Evolutionary conservation across 2,329 filamentous ascomycete species (phyloP).

Genomic region (Chalaropsis ovoidea): DNA sequence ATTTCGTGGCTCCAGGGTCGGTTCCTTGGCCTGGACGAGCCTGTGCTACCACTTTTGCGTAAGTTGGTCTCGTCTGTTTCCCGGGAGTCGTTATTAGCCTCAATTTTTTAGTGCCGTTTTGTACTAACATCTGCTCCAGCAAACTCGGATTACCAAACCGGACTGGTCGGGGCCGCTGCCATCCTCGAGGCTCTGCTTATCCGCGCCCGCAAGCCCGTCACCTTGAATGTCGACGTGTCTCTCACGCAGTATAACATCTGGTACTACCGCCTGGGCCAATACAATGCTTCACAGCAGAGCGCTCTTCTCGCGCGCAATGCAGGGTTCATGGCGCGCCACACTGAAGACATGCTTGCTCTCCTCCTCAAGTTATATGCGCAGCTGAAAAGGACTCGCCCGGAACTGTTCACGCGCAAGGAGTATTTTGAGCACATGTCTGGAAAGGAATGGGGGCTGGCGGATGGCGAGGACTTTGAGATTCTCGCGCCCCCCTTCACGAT

Average conservation of each 20-base stretch:
- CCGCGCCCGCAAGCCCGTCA: conserved; percentile 26
- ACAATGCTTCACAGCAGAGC: conserved; percentile 25
- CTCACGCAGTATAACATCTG: conserved; percentile 30
- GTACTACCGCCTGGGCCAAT: conserved; percentile 28
- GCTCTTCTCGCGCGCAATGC: conserved; percentile 26
- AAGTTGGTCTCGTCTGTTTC: conserved; percentile 31
- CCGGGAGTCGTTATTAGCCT: not conserved
- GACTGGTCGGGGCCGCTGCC: conserved; percentile 27
- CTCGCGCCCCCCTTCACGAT: conserved; percentile 24
- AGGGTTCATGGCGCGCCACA: conserved; percentile 27
- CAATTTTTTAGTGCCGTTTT: not conserved
- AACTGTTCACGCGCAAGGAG: conserved; percentile 23
- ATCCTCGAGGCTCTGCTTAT: conserved; percentile 26
- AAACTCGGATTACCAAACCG: conserved; percentile 29
- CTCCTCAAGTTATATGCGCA: conserved; percentile 21
- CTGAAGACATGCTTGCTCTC: conserved; percentile 28
- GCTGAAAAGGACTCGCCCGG: conserved; percentile 21
- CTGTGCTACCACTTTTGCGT: conserved; percentile 55
- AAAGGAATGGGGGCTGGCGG: conserved; percentile 21
- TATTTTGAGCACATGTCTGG: conserved; percentile 25
- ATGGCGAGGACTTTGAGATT: conserved; percentile 21
- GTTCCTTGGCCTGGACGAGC: conserved; percentile 52
- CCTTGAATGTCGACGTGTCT: conserved; percentile 29
- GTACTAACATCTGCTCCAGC: conserved; percentile 21
- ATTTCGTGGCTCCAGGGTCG: conserved; percentile 53